These are phyloP conservation scores for Acanthamoeba sp. DNA, from an alignment of 208 protist genomes.

Conservation along the genomic window DNA sequence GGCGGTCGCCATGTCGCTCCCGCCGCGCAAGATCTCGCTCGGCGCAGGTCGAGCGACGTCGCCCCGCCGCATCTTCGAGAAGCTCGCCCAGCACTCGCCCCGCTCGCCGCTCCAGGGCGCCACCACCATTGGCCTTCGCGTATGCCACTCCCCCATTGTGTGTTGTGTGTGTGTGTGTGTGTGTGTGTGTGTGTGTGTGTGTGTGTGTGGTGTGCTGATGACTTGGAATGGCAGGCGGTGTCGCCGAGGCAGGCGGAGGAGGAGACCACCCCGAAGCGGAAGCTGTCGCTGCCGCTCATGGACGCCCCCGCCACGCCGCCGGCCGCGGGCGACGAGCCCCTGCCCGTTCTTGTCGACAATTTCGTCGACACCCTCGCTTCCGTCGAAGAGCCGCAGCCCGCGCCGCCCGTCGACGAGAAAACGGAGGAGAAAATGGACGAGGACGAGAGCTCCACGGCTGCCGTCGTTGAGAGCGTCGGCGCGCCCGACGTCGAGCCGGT, in stretches of 20 bases:
- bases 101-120: neutral
- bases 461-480: neutral
- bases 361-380: too few species aligned
- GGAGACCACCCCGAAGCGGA: too few species aligned
- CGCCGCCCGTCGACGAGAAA: too few species aligned
- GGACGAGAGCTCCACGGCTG: neutral
- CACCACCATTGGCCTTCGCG: neutral
- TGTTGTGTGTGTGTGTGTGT: neutral
- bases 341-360: too few species aligned
- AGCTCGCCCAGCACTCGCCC: slow-evolving; percentile 15
- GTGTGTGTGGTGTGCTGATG: neutral
- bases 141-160: neutral
- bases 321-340: too few species aligned
- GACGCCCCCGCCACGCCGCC: neutral
- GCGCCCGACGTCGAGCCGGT: too few species aligned
- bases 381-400: too few species aligned
- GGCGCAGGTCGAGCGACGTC: neutral
- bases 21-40: slow-evolving; percentile 37
- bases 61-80: slow-evolving; percentile 8
- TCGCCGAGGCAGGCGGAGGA: neutral
- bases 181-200: neutral
- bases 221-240: neutral
- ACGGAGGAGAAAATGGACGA: neutral
- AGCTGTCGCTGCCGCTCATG: neutral
- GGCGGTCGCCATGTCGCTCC: neutral